Evolutionary conservation across 495 filamentous ascomycete genomes (phyloP), one percentile per base, ranked within the genome.

Genomic region (Penicillium fimorum): DNA sequence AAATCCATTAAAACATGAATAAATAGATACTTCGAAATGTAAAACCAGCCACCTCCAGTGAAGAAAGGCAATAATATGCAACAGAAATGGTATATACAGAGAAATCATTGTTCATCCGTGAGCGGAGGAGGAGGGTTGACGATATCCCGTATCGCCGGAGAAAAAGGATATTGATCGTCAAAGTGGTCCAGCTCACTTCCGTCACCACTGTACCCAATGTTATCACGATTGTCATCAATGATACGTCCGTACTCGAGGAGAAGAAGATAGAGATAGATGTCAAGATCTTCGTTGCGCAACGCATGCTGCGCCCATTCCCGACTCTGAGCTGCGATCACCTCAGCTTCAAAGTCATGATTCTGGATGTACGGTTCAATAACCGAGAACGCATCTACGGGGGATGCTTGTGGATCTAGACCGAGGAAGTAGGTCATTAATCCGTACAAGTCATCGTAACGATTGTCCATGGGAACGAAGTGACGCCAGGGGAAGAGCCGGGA

Each of bases 381-480:
- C 6, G 33, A 24, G 24, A 55, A 30, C 4, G 49, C 4, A 45
- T 51, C 35, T 5, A 42, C 20, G 15, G 25, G 27, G 53, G 65
- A 25, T 56, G 63, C 38, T 61, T 63, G 13, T 11, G 67, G 67
- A 9, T 62, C 60, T 15, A 73, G 59, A 12, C 88, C 89, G 4
- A 91, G 59, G 66, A 93, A 92, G 63, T 91, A 93, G 54, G 89
- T 84, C 79, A 94, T 83, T 12, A 94, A 80, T 2, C 83, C 85
- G 50, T 85, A 92, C 44, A 90, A 73, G 65, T 95, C 90, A 35
- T 83, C 76, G 57, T 87, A 92, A 13, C 85, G 79, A 63, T 87
- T 91, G 63, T 93, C 90, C 87, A 94, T 89, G 1, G 90, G 90
- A n/a, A 91, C 86, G 60, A 83, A 91, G 60, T 91, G 87, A 52